phyloP scores from a whole-genome alignment of 768 basidiomycete species.

The Pulveroboletus frians region DNA sequence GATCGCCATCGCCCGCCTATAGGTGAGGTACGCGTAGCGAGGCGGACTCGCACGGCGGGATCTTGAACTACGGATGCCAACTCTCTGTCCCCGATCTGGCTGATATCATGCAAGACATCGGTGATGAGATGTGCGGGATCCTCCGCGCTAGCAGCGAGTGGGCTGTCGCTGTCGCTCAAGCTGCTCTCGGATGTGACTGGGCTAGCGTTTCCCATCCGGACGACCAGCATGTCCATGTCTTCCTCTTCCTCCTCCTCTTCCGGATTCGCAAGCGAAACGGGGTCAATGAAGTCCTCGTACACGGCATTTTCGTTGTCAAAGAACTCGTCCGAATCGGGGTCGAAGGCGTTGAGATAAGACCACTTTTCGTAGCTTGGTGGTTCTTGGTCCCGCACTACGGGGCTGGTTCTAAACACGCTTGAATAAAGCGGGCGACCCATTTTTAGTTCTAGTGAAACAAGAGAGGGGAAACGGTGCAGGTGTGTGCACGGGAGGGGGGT shows the following conservation, averaged over 20 bases:
- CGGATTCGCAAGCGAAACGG: constrained; percentile 18
- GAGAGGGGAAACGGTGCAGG: neutral
- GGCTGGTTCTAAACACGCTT: constrained; percentile 33
- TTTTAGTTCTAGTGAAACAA: constrained; percentile 28
- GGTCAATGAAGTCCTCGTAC: constrained; percentile 62
- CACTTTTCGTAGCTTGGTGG: constrained; percentile 46
- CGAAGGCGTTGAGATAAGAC: constrained; percentile 63
- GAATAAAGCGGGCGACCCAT: constrained; percentile 66
- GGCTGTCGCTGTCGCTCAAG: constrained; percentile 44
- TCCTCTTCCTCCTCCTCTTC: constrained; percentile 26
- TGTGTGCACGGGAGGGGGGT: constrained; percentile 5
- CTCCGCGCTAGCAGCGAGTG: constrained; percentile 42
- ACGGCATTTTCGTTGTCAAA: constrained; percentile 52
- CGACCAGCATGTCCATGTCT: constrained; percentile 30
- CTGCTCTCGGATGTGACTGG: constrained; percentile 39
- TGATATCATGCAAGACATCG: constrained; percentile 30
- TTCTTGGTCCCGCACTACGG: constrained; percentile 45
- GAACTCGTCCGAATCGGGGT: constrained; percentile 79
- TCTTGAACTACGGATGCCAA: neutral
- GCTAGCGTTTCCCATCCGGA: constrained; percentile 30
- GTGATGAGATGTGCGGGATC: constrained; percentile 39
- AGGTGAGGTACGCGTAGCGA: constrained; percentile 14
- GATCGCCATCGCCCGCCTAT: constrained; percentile 8
- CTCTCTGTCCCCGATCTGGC: constrained; percentile 19
- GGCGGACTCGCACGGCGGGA: constrained; percentile 21